Evolutionary conservation across 2,329 filamentous ascomycete genomes (phyloP).

Genomic region (Fusarium longipes): DNA sequence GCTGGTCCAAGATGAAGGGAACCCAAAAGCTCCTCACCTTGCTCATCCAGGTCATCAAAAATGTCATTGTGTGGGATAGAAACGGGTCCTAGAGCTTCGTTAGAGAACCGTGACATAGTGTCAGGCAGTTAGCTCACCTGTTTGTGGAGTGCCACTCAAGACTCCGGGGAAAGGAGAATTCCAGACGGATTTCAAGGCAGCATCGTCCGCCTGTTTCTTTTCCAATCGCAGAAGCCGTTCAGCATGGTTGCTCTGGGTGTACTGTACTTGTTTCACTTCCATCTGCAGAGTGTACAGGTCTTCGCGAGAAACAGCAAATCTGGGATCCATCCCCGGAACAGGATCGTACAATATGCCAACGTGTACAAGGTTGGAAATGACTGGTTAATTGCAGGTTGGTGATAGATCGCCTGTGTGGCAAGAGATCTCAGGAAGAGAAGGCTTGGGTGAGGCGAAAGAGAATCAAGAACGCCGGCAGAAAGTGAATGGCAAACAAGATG

Average conservation of each 20-base stretch:
- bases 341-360: not conserved
- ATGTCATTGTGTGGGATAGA: slow-evolving; percentile 84
- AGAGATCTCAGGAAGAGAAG: not conserved
- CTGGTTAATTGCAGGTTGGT: not conserved
- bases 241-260: slow-evolving; percentile 70
- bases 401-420: not conserved
- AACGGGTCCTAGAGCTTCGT: slow-evolving; percentile 71
- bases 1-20: slow-evolving; percentile 83
- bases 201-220: slow-evolving; percentile 75
- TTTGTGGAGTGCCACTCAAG: slow-evolving; percentile 83
- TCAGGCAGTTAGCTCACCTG: slow-evolving; percentile 69
- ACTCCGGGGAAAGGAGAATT: slow-evolving; percentile 92
- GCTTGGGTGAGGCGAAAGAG: slow-evolving; percentile 3
- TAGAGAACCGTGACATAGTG: slow-evolving; percentile 19
- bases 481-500: slow-evolving; percentile 23
- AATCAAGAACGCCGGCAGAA: slow-evolving; percentile 15
- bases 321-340: slow-evolving; percentile 69
- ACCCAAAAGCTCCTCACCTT: slow-evolving; percentile 81
- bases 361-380: not conserved
- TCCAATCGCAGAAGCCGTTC: slow-evolving; percentile 72
- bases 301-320: slow-evolving; percentile 69
- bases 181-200: slow-evolving; percentile 86
- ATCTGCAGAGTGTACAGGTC: slow-evolving; percentile 76
- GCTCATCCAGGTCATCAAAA: slow-evolving; percentile 91
- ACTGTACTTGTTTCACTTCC: slow-evolving; percentile 75